Conservation (phyloP, 73 alveolate species). For the Symbiodinium natans region DNA sequence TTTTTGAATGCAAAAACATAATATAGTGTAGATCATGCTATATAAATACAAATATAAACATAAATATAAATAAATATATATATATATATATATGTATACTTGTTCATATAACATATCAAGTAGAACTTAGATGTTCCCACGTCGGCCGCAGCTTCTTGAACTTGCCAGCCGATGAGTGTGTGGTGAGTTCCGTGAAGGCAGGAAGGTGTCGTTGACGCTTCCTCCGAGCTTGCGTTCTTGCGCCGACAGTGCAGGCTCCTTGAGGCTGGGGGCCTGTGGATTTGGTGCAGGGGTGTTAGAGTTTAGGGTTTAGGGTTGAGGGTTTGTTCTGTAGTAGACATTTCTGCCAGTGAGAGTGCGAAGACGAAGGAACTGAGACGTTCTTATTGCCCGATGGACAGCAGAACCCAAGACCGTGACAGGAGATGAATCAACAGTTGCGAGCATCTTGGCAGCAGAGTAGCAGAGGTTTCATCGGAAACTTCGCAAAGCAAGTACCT, state of each 20-base stretch:
- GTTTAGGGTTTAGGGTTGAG: no score
- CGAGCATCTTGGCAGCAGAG: conserved; percentile 34
- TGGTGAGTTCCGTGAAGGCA: no score
- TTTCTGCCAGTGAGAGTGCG: no score
- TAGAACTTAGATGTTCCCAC: background rate
- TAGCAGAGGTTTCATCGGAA: no score
- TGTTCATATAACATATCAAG: background rate
- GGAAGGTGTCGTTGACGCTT: background rate
- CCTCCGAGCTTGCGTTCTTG: conserved; percentile 33
- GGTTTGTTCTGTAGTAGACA: background rate
- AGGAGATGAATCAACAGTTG: conserved; percentile 80
- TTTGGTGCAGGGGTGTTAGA: background rate
- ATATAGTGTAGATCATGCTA: background rate
- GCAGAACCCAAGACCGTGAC: background rate
- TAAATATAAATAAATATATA: background rate
- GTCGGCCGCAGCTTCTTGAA: no score
- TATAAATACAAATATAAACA: background rate
- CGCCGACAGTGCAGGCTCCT: conserved; percentile 82
- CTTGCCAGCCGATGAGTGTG: no score
- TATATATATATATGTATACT: background rate
- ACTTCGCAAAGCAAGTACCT: no score
- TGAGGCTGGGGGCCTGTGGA: conserved; percentile 15
- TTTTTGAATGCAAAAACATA: background rate
- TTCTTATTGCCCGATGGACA: no score
- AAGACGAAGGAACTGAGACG: no score